phyloP scores from a whole-genome alignment of 2,329 filamentous ascomycete genomes.

The Monosporascus sp. region DNA sequence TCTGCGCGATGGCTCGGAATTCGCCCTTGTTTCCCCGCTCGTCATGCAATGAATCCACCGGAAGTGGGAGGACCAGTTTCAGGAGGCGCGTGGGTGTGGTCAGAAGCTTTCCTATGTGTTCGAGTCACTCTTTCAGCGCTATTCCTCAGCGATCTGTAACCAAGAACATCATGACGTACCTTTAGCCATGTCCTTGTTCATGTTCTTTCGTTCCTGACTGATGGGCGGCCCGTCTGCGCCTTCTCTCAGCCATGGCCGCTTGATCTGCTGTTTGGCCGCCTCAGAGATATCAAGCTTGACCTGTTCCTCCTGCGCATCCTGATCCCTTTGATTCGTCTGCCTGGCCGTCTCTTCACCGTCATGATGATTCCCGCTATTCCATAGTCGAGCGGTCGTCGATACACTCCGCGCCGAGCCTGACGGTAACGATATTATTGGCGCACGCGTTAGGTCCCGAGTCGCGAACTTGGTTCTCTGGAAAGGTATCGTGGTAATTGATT shows the following conservation, averaged over 20 bases:
- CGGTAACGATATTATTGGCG: background rate
- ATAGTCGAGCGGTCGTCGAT: constrained; percentile 8
- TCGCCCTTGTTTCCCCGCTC: constrained; percentile 38
- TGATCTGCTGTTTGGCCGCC: constrained; percentile 50
- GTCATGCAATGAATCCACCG: constrained; percentile 48
- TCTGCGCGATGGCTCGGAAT: constrained; percentile 37
- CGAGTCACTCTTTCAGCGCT: background rate
- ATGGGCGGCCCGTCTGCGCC: constrained; percentile 56
- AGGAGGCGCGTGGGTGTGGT: constrained; percentile 67
- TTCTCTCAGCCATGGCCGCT: constrained; percentile 59
- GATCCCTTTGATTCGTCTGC: constrained; percentile 23
- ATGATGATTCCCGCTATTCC: constrained; percentile 3
- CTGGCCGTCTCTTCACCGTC: constrained; percentile 16
- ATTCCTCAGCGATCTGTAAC: background rate
- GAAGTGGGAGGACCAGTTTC: constrained; percentile 66
- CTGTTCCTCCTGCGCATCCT: constrained; percentile 26
- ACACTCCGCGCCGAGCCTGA: constrained; percentile 5
- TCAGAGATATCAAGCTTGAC: constrained; percentile 26
- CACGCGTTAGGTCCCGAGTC: background rate
- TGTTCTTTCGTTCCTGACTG: constrained; percentile 36
- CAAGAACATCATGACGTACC: constrained; percentile 33
- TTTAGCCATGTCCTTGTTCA: constrained; percentile 55
- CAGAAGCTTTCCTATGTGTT: constrained; percentile 57
- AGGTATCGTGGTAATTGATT: background rate
- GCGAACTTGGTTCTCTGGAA: background rate